A percentile compares a stretch with the other conserved stretches of the same genome.
Evolutionary conservation across 371 early-diverging fungal species (phyloP).

Genomic region (Basidiobolus meristosporus): DNA sequence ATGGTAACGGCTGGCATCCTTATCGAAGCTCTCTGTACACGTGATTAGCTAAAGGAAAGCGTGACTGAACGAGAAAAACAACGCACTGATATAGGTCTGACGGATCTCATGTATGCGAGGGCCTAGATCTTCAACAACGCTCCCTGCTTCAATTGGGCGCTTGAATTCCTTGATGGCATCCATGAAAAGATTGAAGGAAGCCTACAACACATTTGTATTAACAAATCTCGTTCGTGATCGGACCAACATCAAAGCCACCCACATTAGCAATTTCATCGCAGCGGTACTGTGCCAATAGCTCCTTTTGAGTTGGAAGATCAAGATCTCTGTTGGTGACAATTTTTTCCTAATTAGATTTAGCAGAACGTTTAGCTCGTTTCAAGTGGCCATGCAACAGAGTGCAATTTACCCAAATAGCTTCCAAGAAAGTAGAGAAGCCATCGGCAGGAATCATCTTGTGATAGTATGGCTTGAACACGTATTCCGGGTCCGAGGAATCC

Average conservation of each 20-base stretch:
- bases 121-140: constrained; percentile 61
- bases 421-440: constrained; percentile 78
- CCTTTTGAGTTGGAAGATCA: constrained; percentile 95
- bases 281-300: constrained; percentile 90
- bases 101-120: constrained; percentile 34
- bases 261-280: constrained; percentile 91
- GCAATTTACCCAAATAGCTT: constrained; percentile 91
- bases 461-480: constrained; percentile 71
- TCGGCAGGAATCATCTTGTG: constrained; percentile 92
- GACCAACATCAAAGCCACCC: constrained; percentile 1
- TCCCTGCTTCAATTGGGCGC: constrained; percentile 49
- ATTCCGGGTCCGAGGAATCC: constrained; percentile 40
- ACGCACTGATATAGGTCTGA: constrained; percentile 22
- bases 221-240: too few species aligned
- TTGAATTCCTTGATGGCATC: constrained; percentile 35
- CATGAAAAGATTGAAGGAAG: constrained; percentile 44
- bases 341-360: too few species aligned
- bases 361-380: too few species aligned
- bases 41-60: too few species aligned
- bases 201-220: too few species aligned
- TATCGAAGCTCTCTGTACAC: constrained; percentile 44
- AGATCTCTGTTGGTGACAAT: constrained; percentile 85
- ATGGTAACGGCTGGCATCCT: constrained; percentile 79
- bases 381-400: too few species aligned
- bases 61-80: too few species aligned